phyloP scores from a whole-genome alignment of 805 yeast species.

The Yamadazyma tumulicola region DNA sequence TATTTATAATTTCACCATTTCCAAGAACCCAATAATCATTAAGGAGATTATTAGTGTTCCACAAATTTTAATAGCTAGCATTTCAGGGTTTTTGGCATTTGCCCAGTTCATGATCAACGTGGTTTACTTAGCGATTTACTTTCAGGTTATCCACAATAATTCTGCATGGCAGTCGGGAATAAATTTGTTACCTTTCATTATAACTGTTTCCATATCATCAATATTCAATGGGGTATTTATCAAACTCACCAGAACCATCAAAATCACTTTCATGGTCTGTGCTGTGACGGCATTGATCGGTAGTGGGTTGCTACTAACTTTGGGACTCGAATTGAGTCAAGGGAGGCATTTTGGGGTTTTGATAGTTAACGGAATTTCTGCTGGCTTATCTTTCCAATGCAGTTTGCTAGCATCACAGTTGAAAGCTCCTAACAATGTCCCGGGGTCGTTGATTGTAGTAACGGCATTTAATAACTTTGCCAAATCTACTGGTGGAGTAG shows the following conservation, averaged over 20 bases:
- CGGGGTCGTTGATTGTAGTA: conserved; percentile 33
- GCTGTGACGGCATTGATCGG: conserved; percentile 32
- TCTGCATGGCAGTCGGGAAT: conserved; percentile 36
- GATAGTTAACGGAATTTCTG: conserved; percentile 30
- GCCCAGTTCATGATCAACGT: conserved; percentile 38
- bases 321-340: conserved; percentile 20
- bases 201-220: conserved; percentile 31
- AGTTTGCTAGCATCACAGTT: conserved; percentile 34
- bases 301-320: conserved; percentile 27
- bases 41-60: conserved; percentile 34
- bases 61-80: conserved; percentile 35
- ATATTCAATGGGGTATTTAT: conserved; percentile 30
- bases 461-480: conserved; percentile 33
- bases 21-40: conserved; percentile 47
- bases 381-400: conserved; percentile 36
- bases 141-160: conserved; percentile 36
- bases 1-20: conserved; percentile 39
- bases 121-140: conserved; percentile 34
- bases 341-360: conserved; percentile 29
- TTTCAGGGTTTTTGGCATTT: conserved; percentile 33
- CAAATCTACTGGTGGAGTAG: conserved; percentile 30
- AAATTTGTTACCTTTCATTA: conserved; percentile 32
- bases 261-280: conserved; percentile 28
- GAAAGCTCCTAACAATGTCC: conserved; percentile 31
- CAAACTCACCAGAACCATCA: conserved; percentile 24